Evolutionary conservation across 192 early-diverging fungal species (phyloP).

Genomic region (Phlyctochytrium bullatum): DNA sequence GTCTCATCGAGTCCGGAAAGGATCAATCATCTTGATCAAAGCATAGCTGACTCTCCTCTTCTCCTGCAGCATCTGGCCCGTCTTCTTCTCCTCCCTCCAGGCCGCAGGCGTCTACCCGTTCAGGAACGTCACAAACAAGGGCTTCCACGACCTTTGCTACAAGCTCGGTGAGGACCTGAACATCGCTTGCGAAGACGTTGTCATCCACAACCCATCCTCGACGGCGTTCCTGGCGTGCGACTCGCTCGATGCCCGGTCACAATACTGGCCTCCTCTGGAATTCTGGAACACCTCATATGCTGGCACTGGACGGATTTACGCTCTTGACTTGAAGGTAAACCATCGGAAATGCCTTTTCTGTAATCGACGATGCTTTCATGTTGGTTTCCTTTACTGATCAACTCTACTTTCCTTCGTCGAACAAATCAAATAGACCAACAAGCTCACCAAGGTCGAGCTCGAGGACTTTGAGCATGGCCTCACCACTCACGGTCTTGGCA

Average conservation of each 20-base stretch:
- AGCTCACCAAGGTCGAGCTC: not conserved
- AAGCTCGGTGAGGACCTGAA: not conserved
- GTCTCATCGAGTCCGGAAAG: too few species aligned
- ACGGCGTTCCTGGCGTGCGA: conserved; percentile 4
- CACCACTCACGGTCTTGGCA: not conserved
- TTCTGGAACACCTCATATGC: not conserved
- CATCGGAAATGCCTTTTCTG: not conserved
- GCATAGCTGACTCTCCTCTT: too few species aligned
- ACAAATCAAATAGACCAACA: not conserved
- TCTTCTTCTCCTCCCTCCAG: too few species aligned
- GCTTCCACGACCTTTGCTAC: not conserved
- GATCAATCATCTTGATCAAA: too few species aligned
- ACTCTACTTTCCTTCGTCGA: not conserved
- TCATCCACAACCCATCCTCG: not conserved
- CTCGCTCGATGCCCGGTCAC: not conserved
- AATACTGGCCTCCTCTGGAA: not conserved
- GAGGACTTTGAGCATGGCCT: not conserved
- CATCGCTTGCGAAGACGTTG: not conserved
- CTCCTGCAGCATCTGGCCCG: too few species aligned
- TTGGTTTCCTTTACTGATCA: not conserved
- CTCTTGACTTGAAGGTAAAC: not conserved
- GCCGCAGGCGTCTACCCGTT: not conserved
- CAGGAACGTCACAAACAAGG: not conserved
- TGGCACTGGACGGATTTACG: not conserved
- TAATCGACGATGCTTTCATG: not conserved